Evolutionary conservation across 2,329 filamentous ascomycete species (phyloP).

Genomic region (Colletotrichum gloeosporioides): DNA sequence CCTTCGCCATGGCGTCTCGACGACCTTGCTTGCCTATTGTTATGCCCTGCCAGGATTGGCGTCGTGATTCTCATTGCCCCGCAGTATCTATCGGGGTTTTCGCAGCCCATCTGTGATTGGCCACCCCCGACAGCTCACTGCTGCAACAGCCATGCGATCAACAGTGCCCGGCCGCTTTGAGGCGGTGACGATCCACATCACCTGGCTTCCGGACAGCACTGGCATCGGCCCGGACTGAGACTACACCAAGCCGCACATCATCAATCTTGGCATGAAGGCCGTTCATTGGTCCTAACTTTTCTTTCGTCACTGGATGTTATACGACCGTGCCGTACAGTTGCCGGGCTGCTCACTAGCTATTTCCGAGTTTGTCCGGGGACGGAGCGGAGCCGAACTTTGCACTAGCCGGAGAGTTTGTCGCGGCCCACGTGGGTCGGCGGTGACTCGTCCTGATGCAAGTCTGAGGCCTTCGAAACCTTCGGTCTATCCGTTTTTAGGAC

Average conservation of each 20-base stretch:
- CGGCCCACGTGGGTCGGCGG: too few relatives aligned
- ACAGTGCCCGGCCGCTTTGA: background rate
- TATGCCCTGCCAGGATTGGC: background rate
- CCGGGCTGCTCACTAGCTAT: too few relatives aligned
- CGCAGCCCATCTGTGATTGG: background rate
- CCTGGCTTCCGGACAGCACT: background rate
- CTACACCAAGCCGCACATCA: background rate
- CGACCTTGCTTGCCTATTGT: background rate
- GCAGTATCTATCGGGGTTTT: background rate
- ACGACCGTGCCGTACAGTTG: too few relatives aligned
- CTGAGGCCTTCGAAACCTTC: background rate
- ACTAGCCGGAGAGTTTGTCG: too few relatives aligned
- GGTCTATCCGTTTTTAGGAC: background rate
- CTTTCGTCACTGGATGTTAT: too few relatives aligned
- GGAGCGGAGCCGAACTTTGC: too few relatives aligned
- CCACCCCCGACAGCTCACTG: background rate
- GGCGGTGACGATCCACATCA: background rate
- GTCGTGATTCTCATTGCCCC: background rate
- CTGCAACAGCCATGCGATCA: background rate
- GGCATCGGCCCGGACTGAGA: background rate
- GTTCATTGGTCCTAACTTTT: background rate
- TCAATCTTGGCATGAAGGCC: background rate
- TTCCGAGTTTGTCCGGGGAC: too few relatives aligned
- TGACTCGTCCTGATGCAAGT: background rate
- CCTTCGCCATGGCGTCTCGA: background rate